phyloP scores from a whole-genome alignment of 129 eudicot species.

The Pseudognaphalium luteoalbum region DNA sequence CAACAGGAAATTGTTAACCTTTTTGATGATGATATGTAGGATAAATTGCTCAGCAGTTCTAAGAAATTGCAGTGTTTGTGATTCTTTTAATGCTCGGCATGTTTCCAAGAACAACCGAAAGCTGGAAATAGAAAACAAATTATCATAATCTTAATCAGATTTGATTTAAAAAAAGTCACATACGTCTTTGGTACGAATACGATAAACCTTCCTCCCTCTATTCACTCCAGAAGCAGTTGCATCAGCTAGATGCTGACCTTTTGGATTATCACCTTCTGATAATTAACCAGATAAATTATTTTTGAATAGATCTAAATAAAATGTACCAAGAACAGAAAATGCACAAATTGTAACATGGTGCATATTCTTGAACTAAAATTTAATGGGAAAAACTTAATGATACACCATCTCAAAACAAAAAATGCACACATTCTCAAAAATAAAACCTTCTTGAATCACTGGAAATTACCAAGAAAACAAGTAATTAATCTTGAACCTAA shows the following conservation, averaged over 20 bases:
- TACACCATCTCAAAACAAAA: too few species aligned
- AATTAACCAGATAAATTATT: not conserved
- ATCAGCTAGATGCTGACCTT: not conserved
- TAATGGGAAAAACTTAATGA: too few species aligned
- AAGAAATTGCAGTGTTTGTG: slow-evolving; percentile 24
- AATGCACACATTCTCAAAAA: too few species aligned
- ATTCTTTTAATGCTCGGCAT: slow-evolving; percentile 5
- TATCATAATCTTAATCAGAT: too few species aligned
- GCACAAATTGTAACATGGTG: too few species aligned
- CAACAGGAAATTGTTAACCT: not conserved
- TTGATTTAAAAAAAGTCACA: not conserved
- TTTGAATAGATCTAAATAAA: too few species aligned
- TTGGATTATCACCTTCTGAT: not conserved
- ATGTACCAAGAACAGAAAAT: too few species aligned
- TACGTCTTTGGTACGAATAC: not conserved
- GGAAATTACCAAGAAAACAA: too few species aligned
- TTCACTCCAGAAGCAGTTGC: not conserved
- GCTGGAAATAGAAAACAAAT: too few species aligned
- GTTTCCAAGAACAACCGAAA: not conserved
- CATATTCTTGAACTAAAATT: too few species aligned
- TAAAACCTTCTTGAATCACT: too few species aligned
- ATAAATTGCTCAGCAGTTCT: slow-evolving; percentile 28
- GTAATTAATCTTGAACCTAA: too few species aligned
- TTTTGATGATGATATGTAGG: slow-evolving; percentile 17
- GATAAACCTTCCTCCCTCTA: not conserved